Percentiles rank a stretch among this genome's conserved stretches.
phyloP scores from a whole-genome alignment of 179 eudicot species.

The Silene coronaria region DNA sequence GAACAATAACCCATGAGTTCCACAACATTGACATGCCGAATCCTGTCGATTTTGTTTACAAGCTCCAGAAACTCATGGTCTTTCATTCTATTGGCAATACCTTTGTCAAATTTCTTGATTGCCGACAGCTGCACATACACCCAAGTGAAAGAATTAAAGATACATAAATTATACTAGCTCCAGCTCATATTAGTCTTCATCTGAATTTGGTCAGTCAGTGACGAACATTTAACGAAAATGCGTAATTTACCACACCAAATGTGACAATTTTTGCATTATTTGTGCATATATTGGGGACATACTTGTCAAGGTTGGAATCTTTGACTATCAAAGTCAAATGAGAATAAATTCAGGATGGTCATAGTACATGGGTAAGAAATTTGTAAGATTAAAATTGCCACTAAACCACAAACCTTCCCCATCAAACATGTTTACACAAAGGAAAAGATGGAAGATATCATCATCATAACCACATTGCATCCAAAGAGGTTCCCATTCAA shows the following conservation, averaged over 20 bases:
- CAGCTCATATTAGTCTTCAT: background rate
- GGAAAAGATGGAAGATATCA: background rate
- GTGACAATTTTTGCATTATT: no score
- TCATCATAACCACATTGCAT: background rate
- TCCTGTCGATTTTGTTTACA: slow-evolving; percentile 43
- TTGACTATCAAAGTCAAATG: no score
- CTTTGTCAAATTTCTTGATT: slow-evolving; percentile 58
- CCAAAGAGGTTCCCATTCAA: background rate
- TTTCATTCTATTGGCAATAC: slow-evolving; percentile 35
- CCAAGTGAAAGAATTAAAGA: background rate
- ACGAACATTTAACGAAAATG: no score
- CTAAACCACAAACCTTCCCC: no score
- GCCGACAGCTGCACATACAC: slow-evolving; percentile 43
- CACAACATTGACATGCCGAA: slow-evolving; percentile 57
- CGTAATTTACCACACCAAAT: no score
- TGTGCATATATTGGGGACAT: no score
- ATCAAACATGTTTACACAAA: background rate
- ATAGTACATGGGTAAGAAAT: no score
- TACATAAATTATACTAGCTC: no score
- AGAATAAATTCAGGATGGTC: no score
- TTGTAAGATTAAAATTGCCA: no score
- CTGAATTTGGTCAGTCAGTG: no score
- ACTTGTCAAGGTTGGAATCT: no score
- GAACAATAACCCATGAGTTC: slow-evolving; percentile 61
- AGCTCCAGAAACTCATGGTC: slow-evolving; percentile 57